A percentile compares a stretch with the other conserved stretches of the same genome.
Evolutionary conservation across 805 yeast species (phyloP).

Genomic region (Metschnikowia bowlesiae): DNA sequence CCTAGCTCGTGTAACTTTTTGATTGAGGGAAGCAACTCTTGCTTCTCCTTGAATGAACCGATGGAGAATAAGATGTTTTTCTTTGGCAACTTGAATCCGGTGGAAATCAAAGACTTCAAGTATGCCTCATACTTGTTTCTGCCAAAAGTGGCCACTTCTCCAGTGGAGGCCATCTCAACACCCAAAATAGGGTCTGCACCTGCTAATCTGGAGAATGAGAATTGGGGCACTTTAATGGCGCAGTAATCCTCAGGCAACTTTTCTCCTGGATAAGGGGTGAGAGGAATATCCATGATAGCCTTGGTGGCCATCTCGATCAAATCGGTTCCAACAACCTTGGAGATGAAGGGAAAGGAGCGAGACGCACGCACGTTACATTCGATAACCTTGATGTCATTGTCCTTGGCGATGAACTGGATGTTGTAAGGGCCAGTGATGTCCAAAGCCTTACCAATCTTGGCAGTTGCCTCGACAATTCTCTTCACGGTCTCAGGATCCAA

Average conservation of each 20-base stretch:
- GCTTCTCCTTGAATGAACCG: slow-evolving; percentile 96
- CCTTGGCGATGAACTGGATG: slow-evolving; percentile 94
- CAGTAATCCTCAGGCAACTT: slow-evolving; percentile 90
- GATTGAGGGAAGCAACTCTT: slow-evolving; percentile 86
- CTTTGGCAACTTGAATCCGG: slow-evolving; percentile 93
- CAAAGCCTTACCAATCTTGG: slow-evolving; percentile 91
- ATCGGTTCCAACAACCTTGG: slow-evolving; percentile 95
- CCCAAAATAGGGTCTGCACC: slow-evolving; percentile 98
- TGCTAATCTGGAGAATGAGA: slow-evolving; percentile 92
- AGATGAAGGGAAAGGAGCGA: slow-evolving; percentile 98
- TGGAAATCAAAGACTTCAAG: slow-evolving; percentile 87
- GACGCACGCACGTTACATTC: slow-evolving; percentile 99
- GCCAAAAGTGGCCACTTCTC: slow-evolving; percentile 98
- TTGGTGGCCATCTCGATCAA: slow-evolving; percentile 96
- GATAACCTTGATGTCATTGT: slow-evolving; percentile 92
- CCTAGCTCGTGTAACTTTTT: slow-evolving; percentile 77
- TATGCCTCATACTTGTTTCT: slow-evolving; percentile 96
- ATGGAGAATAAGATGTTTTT: slow-evolving; percentile 89
- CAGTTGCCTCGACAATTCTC: slow-evolving; percentile 91
- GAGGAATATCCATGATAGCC: slow-evolving; percentile 85
- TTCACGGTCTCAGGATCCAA: slow-evolving; percentile 85
- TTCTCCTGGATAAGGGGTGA: slow-evolving; percentile 85
- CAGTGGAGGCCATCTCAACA: slow-evolving; percentile 99
- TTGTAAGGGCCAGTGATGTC: slow-evolving; percentile 97
- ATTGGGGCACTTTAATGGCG: slow-evolving; percentile 95